These are phyloP conservation scores for Colletotrichum caudatum DNA, from an alignment of 2,329 filamentous ascomycete genomes.

Conservation along the genomic window DNA sequence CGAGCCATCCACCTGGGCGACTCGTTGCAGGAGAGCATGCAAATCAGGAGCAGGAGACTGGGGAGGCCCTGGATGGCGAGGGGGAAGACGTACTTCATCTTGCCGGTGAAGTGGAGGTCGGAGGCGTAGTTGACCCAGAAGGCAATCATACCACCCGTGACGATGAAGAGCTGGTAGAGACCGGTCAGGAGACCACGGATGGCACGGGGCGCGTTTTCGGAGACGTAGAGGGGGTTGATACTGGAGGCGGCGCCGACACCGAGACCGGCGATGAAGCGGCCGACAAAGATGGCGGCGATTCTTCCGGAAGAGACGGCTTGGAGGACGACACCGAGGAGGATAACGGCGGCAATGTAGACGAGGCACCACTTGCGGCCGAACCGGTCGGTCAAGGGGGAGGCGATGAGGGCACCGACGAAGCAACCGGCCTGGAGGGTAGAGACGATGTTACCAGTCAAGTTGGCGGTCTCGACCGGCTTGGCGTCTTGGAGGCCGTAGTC, in stretches of 20 bases:
- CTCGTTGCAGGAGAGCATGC: slow-evolving; percentile 74
- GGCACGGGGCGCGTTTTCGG: slow-evolving; percentile 58
- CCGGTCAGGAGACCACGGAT: slow-evolving; percentile 59
- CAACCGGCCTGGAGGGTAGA: slow-evolving; percentile 48
- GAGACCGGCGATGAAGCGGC: slow-evolving; percentile 65
- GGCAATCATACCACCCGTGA: slow-evolving; percentile 57
- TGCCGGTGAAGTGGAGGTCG: slow-evolving; percentile 51
- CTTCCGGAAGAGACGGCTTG: slow-evolving; percentile 69
- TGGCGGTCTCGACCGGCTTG: slow-evolving; percentile 39
- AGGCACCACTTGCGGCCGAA: slow-evolving; percentile 61
- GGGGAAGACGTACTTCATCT: slow-evolving; percentile 56
- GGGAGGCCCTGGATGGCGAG: slow-evolving; percentile 74
- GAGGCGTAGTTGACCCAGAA: slow-evolving; percentile 66
- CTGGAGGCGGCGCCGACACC: slow-evolving; percentile 58
- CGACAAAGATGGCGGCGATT: slow-evolving; percentile 71
- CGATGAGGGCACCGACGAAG: slow-evolving; percentile 47
- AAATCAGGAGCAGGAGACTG: slow-evolving; percentile 66
- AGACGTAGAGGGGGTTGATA: slow-evolving; percentile 60
- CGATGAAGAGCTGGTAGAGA: slow-evolving; percentile 61
- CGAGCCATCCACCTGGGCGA: slow-evolving; percentile 74
- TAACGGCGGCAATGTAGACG: slow-evolving; percentile 65
- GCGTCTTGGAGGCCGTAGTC: slow-evolving; percentile 44
- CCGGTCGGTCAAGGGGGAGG: slow-evolving; percentile 55
- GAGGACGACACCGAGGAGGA: slow-evolving; percentile 70
- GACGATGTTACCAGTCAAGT: slow-evolving; percentile 45